A percentile compares a stretch with the other conserved stretches of the same genome.
Evolutionary conservation across 352 stramenopile genomes (phyloP).

Genomic region (Phytophthora melonis): DNA sequence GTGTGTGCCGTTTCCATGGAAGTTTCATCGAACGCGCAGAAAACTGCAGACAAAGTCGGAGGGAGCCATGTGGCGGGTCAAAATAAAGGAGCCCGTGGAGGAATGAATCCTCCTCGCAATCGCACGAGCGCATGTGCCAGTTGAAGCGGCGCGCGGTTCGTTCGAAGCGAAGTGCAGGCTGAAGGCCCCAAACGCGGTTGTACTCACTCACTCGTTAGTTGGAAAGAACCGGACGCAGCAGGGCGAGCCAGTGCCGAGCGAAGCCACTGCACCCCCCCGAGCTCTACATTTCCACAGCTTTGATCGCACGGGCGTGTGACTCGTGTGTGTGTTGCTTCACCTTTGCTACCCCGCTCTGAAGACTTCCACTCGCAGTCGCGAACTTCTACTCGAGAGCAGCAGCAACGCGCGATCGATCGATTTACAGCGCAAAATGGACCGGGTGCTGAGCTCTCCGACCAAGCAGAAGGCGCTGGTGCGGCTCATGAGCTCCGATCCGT

Average conservation of each 20-base stretch:
- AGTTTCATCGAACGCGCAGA: slow-evolving; percentile 40
- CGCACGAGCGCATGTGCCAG: slow-evolving; percentile 29
- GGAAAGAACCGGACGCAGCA: slow-evolving; percentile 23
- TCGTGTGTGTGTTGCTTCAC: background rate
- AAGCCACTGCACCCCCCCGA: no score
- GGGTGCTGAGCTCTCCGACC: slow-evolving; percentile 38
- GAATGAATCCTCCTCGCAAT: slow-evolving; percentile 11
- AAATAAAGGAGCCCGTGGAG: slow-evolving; percentile 33
- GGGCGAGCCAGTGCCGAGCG: slow-evolving; percentile 2
- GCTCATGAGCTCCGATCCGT: slow-evolving; percentile 57
- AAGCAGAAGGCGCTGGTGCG: slow-evolving; percentile 60
- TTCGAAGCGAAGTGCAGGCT: background rate
- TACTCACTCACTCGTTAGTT: background rate
- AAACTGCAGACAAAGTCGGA: slow-evolving; percentile 19
- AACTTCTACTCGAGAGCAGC: slow-evolving; percentile 14
- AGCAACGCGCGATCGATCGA: background rate
- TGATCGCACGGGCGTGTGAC: slow-evolving; percentile 1
- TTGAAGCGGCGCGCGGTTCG: slow-evolving; percentile 15
- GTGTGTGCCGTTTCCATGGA: slow-evolving; percentile 29
- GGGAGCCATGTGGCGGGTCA: slow-evolving; percentile 15
- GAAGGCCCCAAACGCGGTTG: background rate
- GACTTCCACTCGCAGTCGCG: slow-evolving; percentile 22
- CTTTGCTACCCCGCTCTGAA: background rate
- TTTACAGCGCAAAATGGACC: slow-evolving; percentile 29
- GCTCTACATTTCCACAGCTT: background rate